Evolutionary conservation across 2,329 filamentous ascomycete species (phyloP), one percentile per base, ranked within the genome.

Genomic region (Cercospora janseana): DNA sequence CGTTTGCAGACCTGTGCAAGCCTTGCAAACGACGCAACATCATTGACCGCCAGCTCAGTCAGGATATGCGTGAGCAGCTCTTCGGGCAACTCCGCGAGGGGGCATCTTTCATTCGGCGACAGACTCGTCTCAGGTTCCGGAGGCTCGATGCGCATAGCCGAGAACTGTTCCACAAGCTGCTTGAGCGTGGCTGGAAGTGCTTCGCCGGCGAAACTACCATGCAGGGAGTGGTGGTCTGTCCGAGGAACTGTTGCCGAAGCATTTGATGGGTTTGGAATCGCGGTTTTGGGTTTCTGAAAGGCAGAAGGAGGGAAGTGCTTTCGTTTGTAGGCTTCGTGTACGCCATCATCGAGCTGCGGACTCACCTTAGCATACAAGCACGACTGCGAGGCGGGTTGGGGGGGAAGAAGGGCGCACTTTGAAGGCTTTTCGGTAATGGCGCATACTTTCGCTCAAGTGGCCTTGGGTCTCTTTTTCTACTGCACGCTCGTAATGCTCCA

Each of bases 401-500:
- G n/a, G n/a, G n/a, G n/a, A n/a, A 21, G 37, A 28, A 29, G 37
- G 32, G 26, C 77, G 51, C 71, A 92, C 88, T 67, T 86, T 83
- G 68, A 95, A 97, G 1, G 93, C 93, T 68, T 86, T 90, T 38
- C 93, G 82, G 69, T 98, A 98, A 43, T 94, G 79, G 58, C 80
- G 82, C 48, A 98, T 69, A 66, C 92, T 97, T 56, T 97, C 92
- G 4, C 91, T 90, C 43, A 97, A 76, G 56, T 82, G 93, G 0
- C 93, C 93, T 61, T 87, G 81, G 0, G 79, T 80, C 71, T 98
- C 93, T 69, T 85, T 90, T 70, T 94, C 87, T 49, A 95, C 91
- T 3, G 92, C 93, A 66, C 81, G 82, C 67, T 97, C 93, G 63
- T 93, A 97, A 68, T 95, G 88, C 61, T 97, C 93, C 12, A 98